Conservation (phyloP, 2,329 filamentous ascomycete genomes). For the Alternaria sp. region DNA sequence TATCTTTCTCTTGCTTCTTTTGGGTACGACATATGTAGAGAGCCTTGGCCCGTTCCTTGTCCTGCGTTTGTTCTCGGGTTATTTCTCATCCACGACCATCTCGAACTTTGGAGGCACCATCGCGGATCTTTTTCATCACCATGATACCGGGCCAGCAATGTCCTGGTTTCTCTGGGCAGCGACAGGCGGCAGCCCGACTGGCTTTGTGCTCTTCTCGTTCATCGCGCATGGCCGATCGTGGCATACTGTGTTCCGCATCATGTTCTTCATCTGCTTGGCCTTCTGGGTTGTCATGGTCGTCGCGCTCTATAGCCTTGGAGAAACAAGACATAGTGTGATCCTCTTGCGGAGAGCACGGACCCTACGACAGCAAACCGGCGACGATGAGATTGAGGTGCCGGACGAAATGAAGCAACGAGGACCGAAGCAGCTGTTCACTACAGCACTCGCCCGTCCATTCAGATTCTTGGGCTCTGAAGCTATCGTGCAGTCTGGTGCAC, state of each 20-base stretch:
- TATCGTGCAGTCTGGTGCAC: slow-evolving; percentile 56
- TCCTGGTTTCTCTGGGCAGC: slow-evolving; percentile 56
- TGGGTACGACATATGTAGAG: slow-evolving; percentile 53
- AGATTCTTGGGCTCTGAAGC: slow-evolving; percentile 55
- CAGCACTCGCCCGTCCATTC: slow-evolving; percentile 56
- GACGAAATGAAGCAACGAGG: slow-evolving; percentile 49
- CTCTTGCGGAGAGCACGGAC: slow-evolving; percentile 45
- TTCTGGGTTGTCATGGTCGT: slow-evolving; percentile 53
- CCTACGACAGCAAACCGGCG: slow-evolving; percentile 33
- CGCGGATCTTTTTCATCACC: slow-evolving; percentile 53
- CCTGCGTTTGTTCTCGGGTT: slow-evolving; percentile 54
- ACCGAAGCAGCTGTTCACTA: slow-evolving; percentile 49
- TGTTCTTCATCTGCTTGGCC: slow-evolving; percentile 54
- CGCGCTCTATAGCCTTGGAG: slow-evolving; percentile 47
- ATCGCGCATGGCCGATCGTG: slow-evolving; percentile 53
- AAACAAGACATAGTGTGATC: slow-evolving; percentile 56
- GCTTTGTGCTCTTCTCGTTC: slow-evolving; percentile 56
- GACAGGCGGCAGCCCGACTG: slow-evolving; percentile 54
- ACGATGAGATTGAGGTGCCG: slow-evolving; percentile 42
- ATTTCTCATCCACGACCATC: slow-evolving; percentile 51
- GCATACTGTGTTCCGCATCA: slow-evolving; percentile 54
- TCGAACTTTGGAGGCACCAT: slow-evolving; percentile 54
- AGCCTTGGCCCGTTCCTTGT: slow-evolving; percentile 52
- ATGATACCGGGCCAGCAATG: slow-evolving; percentile 52
- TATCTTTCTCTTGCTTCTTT: slow-evolving; percentile 52